Base-by-base conservation (phyloP, 176 grass and related monocot species). In the Aegilops tauschii region DNA sequence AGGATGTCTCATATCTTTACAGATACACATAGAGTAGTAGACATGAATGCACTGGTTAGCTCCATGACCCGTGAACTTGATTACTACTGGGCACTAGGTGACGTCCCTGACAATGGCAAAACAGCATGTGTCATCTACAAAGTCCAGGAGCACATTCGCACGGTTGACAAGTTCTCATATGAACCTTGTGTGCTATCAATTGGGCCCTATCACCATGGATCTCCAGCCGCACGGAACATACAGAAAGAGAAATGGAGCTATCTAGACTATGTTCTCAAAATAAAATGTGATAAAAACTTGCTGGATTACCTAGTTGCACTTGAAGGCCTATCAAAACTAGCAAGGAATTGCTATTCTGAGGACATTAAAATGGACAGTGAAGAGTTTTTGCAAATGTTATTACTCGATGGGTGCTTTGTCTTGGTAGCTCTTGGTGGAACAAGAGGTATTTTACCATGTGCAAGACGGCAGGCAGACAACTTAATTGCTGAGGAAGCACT, bases 141-240 rank as follows among this genome's bases (percentile, higher is more conserved):
- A 78, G 18, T 61, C 8, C 76, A 36, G 1, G 18, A 78, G 16
- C 30, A 61, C 11, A 61, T 78, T 23, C 54, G 52, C 3, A 3
- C 3, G 31, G 10, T 61, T 13, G 31, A 78, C 9, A 61, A 3
- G 4, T 0, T 37, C 0, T 12, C 31, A 2, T 78, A 61, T 1
- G 20, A 61, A 61, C 76, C 76, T 0, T 12, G 1, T 0, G 4
- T 80, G 0, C 0, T 80, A 8, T 80, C 84, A 1, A 72, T 80
- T 44, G 84, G 84, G 1, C 84, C 76, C 1, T 86, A 87, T 3
- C 84, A 87, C 23, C 63, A 87, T 36, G 62, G 40, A 12, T 5
- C 0, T 16, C 5, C 7, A 11, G 3, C 9, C 18, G 20, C 61
- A 6, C 11, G 32, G 2, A 2, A 0, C 9, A 42, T 59, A 34